Percentiles rank a stretch among this genome's conserved stretches.
phyloP scores from a whole-genome alignment of 1,284 basidiomycete species.

The Ceratobasidium sp. region DNA sequence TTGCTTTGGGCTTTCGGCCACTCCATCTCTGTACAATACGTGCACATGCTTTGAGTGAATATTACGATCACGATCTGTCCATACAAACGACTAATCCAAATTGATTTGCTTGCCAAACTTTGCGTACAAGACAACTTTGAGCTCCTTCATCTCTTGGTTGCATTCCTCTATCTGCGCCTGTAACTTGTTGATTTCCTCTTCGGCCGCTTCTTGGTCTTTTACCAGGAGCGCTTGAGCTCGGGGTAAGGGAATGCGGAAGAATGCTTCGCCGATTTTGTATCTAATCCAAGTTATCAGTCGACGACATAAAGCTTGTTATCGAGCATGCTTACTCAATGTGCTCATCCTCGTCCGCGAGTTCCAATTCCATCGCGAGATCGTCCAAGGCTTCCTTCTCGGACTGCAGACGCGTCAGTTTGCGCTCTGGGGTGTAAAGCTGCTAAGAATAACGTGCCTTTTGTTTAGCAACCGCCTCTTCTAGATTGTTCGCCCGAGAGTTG shows the following conservation, averaged over 20 bases:
- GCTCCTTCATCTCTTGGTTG: conserved; percentile 86
- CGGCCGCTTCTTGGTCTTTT: conserved; percentile 71
- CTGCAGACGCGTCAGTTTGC: conserved; percentile 55
- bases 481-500: conserved; percentile 77
- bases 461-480: conserved; percentile 76
- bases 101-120: conserved; percentile 96
- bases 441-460: conserved; percentile 67
- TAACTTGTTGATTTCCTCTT: conserved; percentile 67
- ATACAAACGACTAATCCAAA: conserved; percentile 63
- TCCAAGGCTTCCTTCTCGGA: conserved; percentile 94
- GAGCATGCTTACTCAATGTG: conserved; percentile 68
- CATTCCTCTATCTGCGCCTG: conserved; percentile 72
- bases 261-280: conserved; percentile 92
- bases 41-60: conserved; percentile 11
- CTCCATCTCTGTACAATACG: neutral
- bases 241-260: conserved; percentile 78
- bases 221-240: conserved; percentile 81
- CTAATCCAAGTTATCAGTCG: conserved; percentile 56
- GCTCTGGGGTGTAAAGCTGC: neutral
- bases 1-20: neutral
- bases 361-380: conserved; percentile 86
- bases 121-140: conserved; percentile 89
- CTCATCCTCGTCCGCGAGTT: conserved; percentile 87
- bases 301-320: neutral
- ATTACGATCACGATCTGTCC: conserved; percentile 12